These are phyloP conservation scores for Somion occarium DNA, from an alignment of 1,284 basidiomycete genomes.

Conservation along the genomic window DNA sequence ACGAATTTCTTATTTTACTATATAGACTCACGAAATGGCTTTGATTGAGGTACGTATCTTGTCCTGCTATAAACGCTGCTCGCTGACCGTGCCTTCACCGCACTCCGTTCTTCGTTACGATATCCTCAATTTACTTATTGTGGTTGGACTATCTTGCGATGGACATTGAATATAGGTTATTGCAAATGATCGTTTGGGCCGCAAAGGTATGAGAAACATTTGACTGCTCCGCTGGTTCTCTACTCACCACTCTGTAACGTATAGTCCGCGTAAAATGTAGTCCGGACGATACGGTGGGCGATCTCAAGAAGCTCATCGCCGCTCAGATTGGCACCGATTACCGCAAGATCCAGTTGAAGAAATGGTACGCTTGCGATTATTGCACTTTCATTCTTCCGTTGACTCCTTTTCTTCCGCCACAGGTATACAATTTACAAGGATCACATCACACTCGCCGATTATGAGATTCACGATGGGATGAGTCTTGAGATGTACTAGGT, in stretches of 20 bases:
- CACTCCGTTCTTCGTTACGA: no score
- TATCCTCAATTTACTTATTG: not conserved
- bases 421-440: slow-evolving; percentile 95
- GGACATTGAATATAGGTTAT: no score
- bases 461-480: slow-evolving; percentile 94
- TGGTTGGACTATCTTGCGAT: no score
- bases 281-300: slow-evolving; percentile 94
- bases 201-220: slow-evolving; percentile 66
- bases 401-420: slow-evolving; percentile 1
- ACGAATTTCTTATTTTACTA: no score
- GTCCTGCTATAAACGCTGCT: no score
- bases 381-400: not conserved
- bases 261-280: slow-evolving; percentile 90
- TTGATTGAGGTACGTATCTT: no score
- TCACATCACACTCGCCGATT: slow-evolving; percentile 91
- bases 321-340: slow-evolving; percentile 91
- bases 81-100: no score
- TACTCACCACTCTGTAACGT: slow-evolving; percentile 6
- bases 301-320: slow-evolving; percentile 94
- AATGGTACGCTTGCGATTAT: slow-evolving; percentile 81
- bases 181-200: slow-evolving; percentile 94
- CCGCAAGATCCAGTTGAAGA: slow-evolving; percentile 91
- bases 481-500: slow-evolving; percentile 86
- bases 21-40: no score
- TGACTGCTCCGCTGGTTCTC: not conserved